phyloP scores from a whole-genome alignment of 495 filamentous ascomycete species.

The Aspergillus bertholletiae region DNA sequence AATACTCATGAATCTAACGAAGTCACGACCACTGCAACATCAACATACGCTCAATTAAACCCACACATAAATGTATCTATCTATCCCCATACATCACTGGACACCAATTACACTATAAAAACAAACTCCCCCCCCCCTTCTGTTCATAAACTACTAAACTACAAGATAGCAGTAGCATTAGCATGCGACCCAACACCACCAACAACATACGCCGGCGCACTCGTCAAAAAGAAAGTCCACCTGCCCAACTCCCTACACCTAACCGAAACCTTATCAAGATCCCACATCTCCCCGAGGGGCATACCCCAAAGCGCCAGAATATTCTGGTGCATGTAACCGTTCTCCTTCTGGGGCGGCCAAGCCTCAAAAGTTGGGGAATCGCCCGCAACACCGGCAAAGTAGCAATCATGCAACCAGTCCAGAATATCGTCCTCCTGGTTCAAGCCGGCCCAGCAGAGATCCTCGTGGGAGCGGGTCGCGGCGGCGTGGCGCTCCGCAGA shows the following conservation, averaged over 20 bases:
- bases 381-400: slow-evolving; percentile 60
- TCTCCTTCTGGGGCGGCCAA: slow-evolving; percentile 52
- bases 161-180: slow-evolving; percentile 51
- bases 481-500: slow-evolving; percentile 35
- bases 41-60: too few species aligned
- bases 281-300: slow-evolving; percentile 59
- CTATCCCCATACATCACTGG: too few species aligned
- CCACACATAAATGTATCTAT: too few species aligned
- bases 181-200: slow-evolving; percentile 34
- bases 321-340: slow-evolving; percentile 55
- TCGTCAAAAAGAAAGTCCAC: slow-evolving; percentile 69
- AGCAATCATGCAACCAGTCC: slow-evolving; percentile 64
- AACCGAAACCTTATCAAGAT: slow-evolving; percentile 48
- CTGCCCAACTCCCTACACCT: slow-evolving; percentile 47
- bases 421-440: slow-evolving; percentile 54
- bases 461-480: slow-evolving; percentile 40
- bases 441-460: slow-evolving; percentile 52
- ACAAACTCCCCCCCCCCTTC: too few species aligned
- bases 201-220: slow-evolving; percentile 54
- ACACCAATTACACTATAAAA: too few species aligned
- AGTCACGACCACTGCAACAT: slow-evolving; percentile 3
- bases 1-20: slow-evolving; percentile 10
- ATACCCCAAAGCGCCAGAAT: slow-evolving; percentile 63
- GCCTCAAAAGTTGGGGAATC: slow-evolving; percentile 60
- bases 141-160: background rate